Evolutionary conservation across 2,329 filamentous ascomycete genomes (phyloP), one percentile per base, ranked within the genome.

Genomic region (Allantophomopsis cytisporea): DNA sequence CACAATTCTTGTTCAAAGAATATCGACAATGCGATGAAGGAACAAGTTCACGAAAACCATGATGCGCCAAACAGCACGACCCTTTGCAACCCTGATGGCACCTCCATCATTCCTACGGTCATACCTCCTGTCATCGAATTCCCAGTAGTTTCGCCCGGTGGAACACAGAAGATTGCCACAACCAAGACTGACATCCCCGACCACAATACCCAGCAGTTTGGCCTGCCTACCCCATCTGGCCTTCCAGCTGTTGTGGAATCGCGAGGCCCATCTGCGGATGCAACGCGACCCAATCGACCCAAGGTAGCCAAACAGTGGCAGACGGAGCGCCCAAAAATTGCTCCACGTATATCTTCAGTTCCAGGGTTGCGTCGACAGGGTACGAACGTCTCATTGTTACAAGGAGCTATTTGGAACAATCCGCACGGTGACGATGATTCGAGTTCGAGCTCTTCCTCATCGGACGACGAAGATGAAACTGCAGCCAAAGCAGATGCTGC

Each of bases 311-410:
- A 35, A 17, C 12, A 39, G 20, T 42, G 18, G 32, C 31, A 39
- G 17, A 54, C 52, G 12, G 48, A 50, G 28, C 40, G 48, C 39
- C 51, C 49, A 17, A 31, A 41, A 36, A 8, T 12, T 8, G 32
- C 44, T 12, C 42, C 43, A n/a, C 43, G 43, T 5, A 49, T 44
- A 32, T 23, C 37, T 7, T 50, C 49, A 12, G 4, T 45, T 13
- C 41, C 45, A 6, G 38, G 36, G 12, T 18, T 52, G 16, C 43
- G 34, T 13, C 44, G 51, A 32, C 37, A 43, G 14, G 38, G 40
- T 16, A 54, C 52, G 11, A 49, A 51, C 31, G 41, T 41, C 7
- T 50, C 51, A n/a, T 36, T 41, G 14, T 30, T 50, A 31, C 50
- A 51, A 31, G 47, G 48, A 33, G 44, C 52, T 5, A 49, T 52